These are phyloP conservation scores for Mucor piriformis DNA, from an alignment of 371 early-diverging fungal species.

Conservation along the genomic window DNA sequence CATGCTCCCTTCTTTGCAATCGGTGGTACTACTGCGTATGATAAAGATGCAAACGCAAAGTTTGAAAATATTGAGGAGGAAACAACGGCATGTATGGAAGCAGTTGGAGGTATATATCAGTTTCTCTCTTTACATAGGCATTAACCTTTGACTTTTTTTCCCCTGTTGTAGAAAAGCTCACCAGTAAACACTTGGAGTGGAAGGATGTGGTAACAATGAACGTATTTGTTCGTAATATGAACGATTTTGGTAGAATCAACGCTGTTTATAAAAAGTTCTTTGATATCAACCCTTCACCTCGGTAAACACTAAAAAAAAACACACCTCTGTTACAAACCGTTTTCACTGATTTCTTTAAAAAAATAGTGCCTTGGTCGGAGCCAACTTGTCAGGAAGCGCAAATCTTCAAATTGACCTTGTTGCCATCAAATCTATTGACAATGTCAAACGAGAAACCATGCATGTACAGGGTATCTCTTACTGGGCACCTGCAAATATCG, in stretches of 20 bases:
- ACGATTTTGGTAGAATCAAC: conserved; percentile 66
- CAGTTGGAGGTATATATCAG: conserved; percentile 22
- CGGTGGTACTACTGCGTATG: conserved; percentile 41
- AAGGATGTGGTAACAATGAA: conserved; percentile 63
- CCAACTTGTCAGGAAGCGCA: conserved; percentile 30
- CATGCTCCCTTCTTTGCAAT: conserved; percentile 29
- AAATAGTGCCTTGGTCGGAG: conserved; percentile 65
- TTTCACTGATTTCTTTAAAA: neutral
- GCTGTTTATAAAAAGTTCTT: conserved; percentile 64
- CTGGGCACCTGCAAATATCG: conserved; percentile 88
- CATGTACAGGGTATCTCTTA: conserved; percentile 84
- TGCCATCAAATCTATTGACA: conserved; percentile 33
- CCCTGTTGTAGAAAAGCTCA: neutral
- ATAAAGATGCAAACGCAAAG: neutral
- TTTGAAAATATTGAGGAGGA: conserved; percentile 41
- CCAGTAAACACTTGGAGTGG: conserved; percentile 31
- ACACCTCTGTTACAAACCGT: too few relatives aligned
- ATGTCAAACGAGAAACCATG: conserved; percentile 51
- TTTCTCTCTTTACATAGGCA: neutral
- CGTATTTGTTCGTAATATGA: conserved; percentile 68
- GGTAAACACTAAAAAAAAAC: too few relatives aligned
- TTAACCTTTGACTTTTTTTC: neutral
- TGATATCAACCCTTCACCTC: conserved; percentile 70
- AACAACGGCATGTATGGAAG: conserved; percentile 40
- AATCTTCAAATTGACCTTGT: conserved; percentile 67